phyloP scores from a whole-genome alignment of 139 green algal species.

The Auxenochlorella pyrenoidosa region DNA sequence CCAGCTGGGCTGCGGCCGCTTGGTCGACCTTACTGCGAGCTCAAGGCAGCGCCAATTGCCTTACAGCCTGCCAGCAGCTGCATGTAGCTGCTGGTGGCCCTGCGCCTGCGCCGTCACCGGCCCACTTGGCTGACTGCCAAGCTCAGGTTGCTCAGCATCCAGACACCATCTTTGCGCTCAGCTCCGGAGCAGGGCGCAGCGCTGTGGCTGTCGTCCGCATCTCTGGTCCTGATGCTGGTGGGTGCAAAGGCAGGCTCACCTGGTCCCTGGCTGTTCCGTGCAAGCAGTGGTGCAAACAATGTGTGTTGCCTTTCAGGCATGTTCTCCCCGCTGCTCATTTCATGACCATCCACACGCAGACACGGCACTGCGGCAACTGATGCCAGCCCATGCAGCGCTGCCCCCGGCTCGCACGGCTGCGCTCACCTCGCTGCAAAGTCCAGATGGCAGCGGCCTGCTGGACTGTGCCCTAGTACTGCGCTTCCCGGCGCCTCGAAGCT shows the following conservation, averaged over 20 bases:
- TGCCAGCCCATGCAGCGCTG: not conserved
- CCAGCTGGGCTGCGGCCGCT: too few species aligned
- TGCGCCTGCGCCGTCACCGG: too few species aligned
- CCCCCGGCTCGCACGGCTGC: slow-evolving; percentile 5
- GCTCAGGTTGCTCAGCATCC: not conserved
- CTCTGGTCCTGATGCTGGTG: slow-evolving; percentile 46
- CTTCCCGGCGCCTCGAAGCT: slow-evolving; percentile 59
- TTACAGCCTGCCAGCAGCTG: too few species aligned
- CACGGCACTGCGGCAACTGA: slow-evolving; percentile 30
- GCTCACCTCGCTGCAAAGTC: slow-evolving; percentile 37
- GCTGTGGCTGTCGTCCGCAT: slow-evolving; percentile 64
- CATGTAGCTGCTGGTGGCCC: too few species aligned
- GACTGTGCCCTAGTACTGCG: slow-evolving; percentile 57
- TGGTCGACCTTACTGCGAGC: too few species aligned
- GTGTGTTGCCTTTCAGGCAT: not conserved
- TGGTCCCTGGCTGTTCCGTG: too few species aligned
- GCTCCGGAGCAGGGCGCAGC: slow-evolving; percentile 37
- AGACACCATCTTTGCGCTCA: slow-evolving; percentile 64
- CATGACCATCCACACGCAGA: not conserved
- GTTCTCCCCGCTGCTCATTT: not conserved
- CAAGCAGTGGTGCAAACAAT: not conserved
- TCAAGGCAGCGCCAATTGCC: too few species aligned
- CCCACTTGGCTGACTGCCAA: too few species aligned
- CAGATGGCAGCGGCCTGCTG: slow-evolving; percentile 36
- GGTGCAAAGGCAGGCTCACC: not conserved